Evolutionary conservation across 805 yeast species (phyloP), one percentile per base, ranked within the genome.

Genomic region (Ogataea polymorpha): DNA sequence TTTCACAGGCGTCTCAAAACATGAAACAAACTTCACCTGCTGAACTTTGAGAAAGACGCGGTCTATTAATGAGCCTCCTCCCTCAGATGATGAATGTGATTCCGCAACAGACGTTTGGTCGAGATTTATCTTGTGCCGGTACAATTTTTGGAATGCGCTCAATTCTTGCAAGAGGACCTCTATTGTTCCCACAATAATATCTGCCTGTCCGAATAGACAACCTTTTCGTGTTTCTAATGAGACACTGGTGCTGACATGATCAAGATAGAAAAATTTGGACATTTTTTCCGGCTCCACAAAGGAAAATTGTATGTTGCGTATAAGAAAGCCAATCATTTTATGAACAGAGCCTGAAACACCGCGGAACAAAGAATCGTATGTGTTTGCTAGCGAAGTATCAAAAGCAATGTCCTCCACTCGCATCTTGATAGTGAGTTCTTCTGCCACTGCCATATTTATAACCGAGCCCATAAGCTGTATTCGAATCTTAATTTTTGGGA

Each of bases 1-100:
- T 25, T 50, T 50, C 6, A 62, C 51, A 5, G 66, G 67, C 32
- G 50, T 58, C n/a, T 30, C 17, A 32, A 62, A 63, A 32, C 64
- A 58, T 2, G 62, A 41, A 6, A 53, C 40, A 18, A 61, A 35
- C 13, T 41, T 52, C 15, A 59, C 13, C 39, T 39, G 5, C 45
- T 23, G 18, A 24, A 20, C 18, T 39, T 48, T 18, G 53, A 31
- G 10, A 45, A 28, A 26, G 25, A 31, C 27, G 55, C 51, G 9
- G 50, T 8, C 7, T 41, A 14, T 12, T 44, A 27, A 13, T 8
- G 23, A 28, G 16, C 10, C 21, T 14, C 21, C 21, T n/a, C 12
- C 12, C n/a, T 13, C 13, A 16, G 13, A 14, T 14, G 26, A 5
- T 25, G 13, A n/a, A 2, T 11, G 23, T 5, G 21, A 6, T 4